phyloP scores from a whole-genome alignment of 768 basidiomycete species.

The Russula ochroleuca region DNA sequence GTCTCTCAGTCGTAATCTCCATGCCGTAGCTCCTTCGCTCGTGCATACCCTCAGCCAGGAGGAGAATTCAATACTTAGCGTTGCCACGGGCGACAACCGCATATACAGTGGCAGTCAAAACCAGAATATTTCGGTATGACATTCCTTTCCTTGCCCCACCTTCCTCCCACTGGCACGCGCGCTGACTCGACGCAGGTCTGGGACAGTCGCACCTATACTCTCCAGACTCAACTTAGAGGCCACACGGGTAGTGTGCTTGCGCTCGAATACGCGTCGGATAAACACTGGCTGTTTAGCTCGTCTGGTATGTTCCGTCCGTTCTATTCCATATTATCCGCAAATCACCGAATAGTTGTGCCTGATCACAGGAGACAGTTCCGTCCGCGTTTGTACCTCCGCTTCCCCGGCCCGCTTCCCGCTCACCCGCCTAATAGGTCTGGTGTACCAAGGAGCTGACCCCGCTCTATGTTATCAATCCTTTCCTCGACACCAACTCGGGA shows the following conservation, averaged over 20 bases:
- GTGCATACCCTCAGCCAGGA: slow-evolving; percentile 22
- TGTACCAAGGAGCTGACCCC: slow-evolving; percentile 61
- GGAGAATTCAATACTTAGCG: slow-evolving; percentile 18
- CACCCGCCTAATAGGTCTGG: slow-evolving; percentile 63
- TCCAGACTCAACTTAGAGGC: slow-evolving; percentile 66
- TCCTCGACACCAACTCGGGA: slow-evolving; percentile 74
- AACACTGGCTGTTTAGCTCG: slow-evolving; percentile 84
- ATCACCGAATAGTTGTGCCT: background rate
- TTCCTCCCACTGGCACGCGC: background rate
- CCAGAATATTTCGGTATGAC: slow-evolving; percentile 22
- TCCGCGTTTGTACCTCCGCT: slow-evolving; percentile 52
- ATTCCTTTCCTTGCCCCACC: background rate
- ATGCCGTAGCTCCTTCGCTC: slow-evolving; percentile 14
- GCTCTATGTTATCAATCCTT: slow-evolving; percentile 72
- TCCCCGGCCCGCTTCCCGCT: slow-evolving; percentile 3
- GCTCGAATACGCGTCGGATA: slow-evolving; percentile 68
- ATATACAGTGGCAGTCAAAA: slow-evolving; percentile 29
- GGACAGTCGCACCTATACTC: slow-evolving; percentile 66
- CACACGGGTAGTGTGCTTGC: slow-evolving; percentile 84
- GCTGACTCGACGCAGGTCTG: slow-evolving; percentile 60
- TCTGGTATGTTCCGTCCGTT: slow-evolving; percentile 56
- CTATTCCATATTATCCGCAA: background rate
- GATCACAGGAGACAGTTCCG: slow-evolving; percentile 73
- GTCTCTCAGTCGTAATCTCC: slow-evolving; percentile 24
- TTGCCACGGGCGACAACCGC: slow-evolving; percentile 18